Percentiles rank a stretch among this genome's conserved stretches.
Conservation (phyloP, 1,284 basidiomycete genomes). For the Cutaneotrichosporon cutaneum region DNA sequence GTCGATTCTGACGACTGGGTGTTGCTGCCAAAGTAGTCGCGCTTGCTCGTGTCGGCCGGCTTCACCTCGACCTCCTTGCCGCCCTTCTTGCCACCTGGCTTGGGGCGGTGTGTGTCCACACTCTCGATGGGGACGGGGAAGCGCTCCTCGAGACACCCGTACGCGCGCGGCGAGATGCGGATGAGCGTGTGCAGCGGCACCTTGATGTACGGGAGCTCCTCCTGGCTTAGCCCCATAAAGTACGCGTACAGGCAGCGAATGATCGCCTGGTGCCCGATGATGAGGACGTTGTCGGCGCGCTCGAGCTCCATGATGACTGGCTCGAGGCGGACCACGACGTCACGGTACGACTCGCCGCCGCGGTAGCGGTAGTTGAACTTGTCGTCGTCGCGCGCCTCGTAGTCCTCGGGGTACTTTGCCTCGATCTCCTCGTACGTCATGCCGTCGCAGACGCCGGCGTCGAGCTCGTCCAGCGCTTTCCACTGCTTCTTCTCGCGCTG, state of each 20-base stretch:
- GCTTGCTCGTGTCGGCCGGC: constrained; percentile 16
- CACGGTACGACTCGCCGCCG: constrained; percentile 91
- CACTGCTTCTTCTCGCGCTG: constrained; percentile 92
- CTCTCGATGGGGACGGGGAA: constrained; percentile 80
- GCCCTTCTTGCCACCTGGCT: constrained; percentile 60
- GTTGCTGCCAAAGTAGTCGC: constrained; percentile 22
- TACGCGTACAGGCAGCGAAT: constrained; percentile 92
- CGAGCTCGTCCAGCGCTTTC: constrained; percentile 97
- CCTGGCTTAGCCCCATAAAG: constrained; percentile 89
- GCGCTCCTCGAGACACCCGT: constrained; percentile 97
- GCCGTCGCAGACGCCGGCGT: constrained; percentile 97
- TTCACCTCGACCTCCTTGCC: constrained; percentile 12
- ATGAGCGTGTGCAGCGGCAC: constrained; percentile 96
- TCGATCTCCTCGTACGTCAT: constrained; percentile 99
- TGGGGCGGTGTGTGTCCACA: constrained; percentile 91
- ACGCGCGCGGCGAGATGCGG: constrained; percentile 96
- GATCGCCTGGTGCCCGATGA: constrained; percentile 93
- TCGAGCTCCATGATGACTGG: constrained; percentile 99
- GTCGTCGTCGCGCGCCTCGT: constrained; percentile 97
- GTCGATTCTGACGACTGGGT: not conserved
- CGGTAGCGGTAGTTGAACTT: constrained; percentile 99
- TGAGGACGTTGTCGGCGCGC: constrained; percentile 92
- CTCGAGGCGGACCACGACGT: constrained; percentile 92
- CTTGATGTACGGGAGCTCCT: constrained; percentile 96
- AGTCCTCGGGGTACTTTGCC: constrained; percentile 95